Evolutionary conservation across 345 rosid species (phyloP).

Genomic region (Clausena lansium): DNA sequence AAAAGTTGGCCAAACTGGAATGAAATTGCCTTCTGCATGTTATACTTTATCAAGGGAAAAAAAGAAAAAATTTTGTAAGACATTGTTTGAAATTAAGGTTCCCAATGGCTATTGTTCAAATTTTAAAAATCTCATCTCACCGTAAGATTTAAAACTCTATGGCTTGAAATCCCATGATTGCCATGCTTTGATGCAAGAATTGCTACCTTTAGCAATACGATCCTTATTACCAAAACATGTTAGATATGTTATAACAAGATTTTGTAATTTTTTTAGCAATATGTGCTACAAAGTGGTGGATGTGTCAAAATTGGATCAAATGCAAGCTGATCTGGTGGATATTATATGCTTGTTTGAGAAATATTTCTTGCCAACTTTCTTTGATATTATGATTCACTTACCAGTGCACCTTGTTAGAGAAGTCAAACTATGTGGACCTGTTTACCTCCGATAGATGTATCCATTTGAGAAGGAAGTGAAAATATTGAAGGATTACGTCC

Average conservation of each 20-base stretch:
- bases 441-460: background rate
- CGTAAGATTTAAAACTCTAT: background rate
- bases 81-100: background rate
- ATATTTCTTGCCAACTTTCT: background rate
- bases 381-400: background rate
- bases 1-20: background rate
- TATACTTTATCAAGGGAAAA: background rate
- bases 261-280: background rate
- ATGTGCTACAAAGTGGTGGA: background rate
- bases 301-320: background rate
- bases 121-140: background rate
- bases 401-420: background rate
- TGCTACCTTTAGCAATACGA: background rate
- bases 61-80: background rate
- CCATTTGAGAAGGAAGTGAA: background rate
- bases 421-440: background rate
- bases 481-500: background rate
- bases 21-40: background rate
- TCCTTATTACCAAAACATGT: background rate
- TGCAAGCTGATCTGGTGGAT: background rate
- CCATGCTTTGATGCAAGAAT: background rate
- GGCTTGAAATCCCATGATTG: background rate
- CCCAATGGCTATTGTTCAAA: background rate
- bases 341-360: background rate
- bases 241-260: background rate